These are phyloP conservation scores for Leccinum broughii DNA, from an alignment of 768 basidiomycete species.

Conservation along the genomic window DNA sequence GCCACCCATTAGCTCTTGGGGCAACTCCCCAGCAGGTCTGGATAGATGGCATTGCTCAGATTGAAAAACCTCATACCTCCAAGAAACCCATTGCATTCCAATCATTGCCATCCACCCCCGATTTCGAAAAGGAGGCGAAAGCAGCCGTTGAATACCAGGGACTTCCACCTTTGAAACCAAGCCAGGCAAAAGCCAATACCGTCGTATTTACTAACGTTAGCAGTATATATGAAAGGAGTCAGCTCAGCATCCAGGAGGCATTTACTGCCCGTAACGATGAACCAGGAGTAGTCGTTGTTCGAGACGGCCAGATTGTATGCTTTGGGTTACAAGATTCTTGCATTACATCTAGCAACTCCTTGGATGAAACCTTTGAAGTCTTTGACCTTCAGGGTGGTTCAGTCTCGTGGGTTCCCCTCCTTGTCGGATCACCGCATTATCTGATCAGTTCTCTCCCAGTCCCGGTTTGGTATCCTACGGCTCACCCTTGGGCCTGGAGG, in stretches of 20 bases:
- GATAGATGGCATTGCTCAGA: constrained; percentile 82
- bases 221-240: constrained; percentile 44
- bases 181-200: constrained; percentile 35
- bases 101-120: constrained; percentile 50
- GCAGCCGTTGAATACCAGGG: constrained; percentile 65
- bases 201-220: constrained; percentile 69
- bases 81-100: constrained; percentile 59
- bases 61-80: constrained; percentile 45
- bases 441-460: constrained; percentile 30
- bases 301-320: constrained; percentile 56
- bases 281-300: constrained; percentile 49
- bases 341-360: constrained; percentile 13
- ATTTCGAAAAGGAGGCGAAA: constrained; percentile 64
- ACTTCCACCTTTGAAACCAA: constrained; percentile 61
- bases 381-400: constrained; percentile 69
- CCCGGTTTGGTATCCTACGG: constrained; percentile 46
- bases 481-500: constrained; percentile 51
- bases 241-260: constrained; percentile 23
- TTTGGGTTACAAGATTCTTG: constrained; percentile 38
- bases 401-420: constrained; percentile 42
- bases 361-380: constrained; percentile 32
- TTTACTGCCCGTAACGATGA: constrained; percentile 14
- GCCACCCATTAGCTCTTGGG: constrained; percentile 74
- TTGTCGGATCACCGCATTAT: not conserved
- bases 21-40: constrained; percentile 80